These are phyloP conservation scores for Xylariaceae sp. DNA, from an alignment of 2,329 filamentous ascomycete species.

Conservation along the genomic window DNA sequence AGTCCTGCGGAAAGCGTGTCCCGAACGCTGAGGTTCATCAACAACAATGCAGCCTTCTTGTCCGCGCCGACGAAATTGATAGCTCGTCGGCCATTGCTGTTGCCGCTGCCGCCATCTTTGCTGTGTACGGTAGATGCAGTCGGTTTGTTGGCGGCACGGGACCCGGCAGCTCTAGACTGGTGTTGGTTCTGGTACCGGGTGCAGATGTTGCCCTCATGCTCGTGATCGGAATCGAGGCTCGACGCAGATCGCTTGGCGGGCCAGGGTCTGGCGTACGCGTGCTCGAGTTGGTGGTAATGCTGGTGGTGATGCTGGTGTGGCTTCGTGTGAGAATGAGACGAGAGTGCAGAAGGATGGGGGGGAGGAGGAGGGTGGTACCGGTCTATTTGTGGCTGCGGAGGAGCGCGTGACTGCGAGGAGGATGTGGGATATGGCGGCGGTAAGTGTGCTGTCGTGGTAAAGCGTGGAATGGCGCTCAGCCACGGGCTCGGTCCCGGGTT, in stretches of 20 bases:
- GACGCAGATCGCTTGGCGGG: too few species aligned
- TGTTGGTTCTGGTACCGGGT: slow-evolving; percentile 6
- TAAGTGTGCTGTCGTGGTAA: slow-evolving; percentile 18
- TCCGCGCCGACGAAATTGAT: slow-evolving; percentile 27
- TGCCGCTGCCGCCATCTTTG: slow-evolving; percentile 2
- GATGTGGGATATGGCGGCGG: not conserved
- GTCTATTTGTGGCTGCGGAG: not conserved
- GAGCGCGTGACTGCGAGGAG: not conserved
- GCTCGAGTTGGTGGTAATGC: slow-evolving; percentile 3
- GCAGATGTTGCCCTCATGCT: slow-evolving; percentile 3
- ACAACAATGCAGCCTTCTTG: slow-evolving; percentile 42
- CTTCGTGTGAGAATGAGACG: too few species aligned
- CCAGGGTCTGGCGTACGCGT: not conserved
- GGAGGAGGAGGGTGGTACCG: not conserved
- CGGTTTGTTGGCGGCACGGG: not conserved
- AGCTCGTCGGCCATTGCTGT: slow-evolving; percentile 16
- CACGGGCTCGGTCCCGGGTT: slow-evolving; percentile 33
- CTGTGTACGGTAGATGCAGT: not conserved
- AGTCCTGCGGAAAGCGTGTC: slow-evolving; percentile 20
- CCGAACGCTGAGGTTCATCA: slow-evolving; percentile 43
- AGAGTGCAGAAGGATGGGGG: not conserved
- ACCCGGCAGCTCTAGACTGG: not conserved
- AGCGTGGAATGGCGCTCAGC: slow-evolving; percentile 41
- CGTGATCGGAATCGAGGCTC: not conserved
- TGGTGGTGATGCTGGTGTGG: slow-evolving; percentile 16